Evolutionary conservation across 768 basidiomycete species (phyloP), one percentile per base, ranked within the genome.

Genomic region (Hysterangium stoloniferum): DNA sequence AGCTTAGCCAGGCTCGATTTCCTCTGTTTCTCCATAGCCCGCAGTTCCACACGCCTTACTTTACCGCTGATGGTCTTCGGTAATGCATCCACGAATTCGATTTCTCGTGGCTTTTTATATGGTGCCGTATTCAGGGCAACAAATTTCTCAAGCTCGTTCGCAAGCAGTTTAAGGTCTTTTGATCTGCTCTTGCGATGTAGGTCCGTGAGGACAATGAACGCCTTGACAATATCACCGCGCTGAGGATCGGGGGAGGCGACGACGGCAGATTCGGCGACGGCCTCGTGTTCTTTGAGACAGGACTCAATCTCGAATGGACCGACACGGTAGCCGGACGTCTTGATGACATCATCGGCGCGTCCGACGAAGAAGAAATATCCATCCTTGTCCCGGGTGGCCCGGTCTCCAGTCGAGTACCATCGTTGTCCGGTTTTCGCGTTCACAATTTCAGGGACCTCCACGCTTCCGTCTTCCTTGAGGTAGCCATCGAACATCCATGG

Each of bases 401-500:
- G 41, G 22, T 42, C 41, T 25, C 41, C 41, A 9, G 41, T 42
- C 41, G 29, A 6, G 29, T 42, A 42, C 41, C 41, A 42, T 6
- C 41, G 41, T 6, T 42, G 17, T 15, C 41, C 41, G 4, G 41
- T 42, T 4, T 6, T 42, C 17, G 41, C 7, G n/a, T 42, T 13
- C 19, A 42, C 41, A 6, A 42, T 12, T 42, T 6, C 2, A 11
- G 41, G 41, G 6, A 42, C 17, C 4, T 25, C 15, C 7, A 20
- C 15, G 19, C 19, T 42, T 22, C 28, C 28, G n/a, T 42, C 41
- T 4, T 42, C 41, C 22, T 22, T 19, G 24, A 42, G 41, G 29
- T 42, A 42, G 6, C 41, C 41, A 20, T 42, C 41, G 20, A 42
- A 42, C 41, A 42, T 42, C 41, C 41, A 42, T 27, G 41, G 41